Base-by-base conservation (phyloP, 176 grass and related monocot species). In the Avena insularis region DNA sequence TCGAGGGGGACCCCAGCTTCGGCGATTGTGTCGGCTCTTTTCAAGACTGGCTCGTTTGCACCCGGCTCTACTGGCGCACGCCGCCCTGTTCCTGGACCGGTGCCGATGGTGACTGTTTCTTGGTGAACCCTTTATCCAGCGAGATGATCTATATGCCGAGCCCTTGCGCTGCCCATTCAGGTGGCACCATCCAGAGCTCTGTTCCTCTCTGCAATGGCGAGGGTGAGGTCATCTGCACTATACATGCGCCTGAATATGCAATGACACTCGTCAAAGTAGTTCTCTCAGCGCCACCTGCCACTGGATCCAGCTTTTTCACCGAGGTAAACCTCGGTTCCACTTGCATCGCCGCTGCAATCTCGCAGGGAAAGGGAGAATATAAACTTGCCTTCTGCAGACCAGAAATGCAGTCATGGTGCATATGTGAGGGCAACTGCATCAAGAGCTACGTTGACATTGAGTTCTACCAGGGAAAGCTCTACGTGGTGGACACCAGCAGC, bases 381-480 rank as follows among this genome's bases (percentile, higher is more conserved):
- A 79, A 79, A 19, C 76, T 79, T 79, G 76, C 76, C 54, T 59
- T 79, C 76, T 79, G 76, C 53, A 56, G 9, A 19, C 76, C 50
- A 38, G 54, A 21, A 21, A 59, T 57, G 76, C 50, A 35, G 10
- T 79, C 76, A 3, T 79, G 76, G 76, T 79, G 76, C 33, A 14
- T 79, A 38, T 79, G 54, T 12, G 54, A 79, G 54, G 54, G 76
- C 76, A 59, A 59, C 16, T 79, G 76, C 76, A 79, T 79, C 76
- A 79, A 59, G 29, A 59, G 76, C 19, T 35, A 40, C 54, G 12
- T 56, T 59, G 76, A 79, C 33, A 56, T 79, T 79, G 76, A 56
- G 56, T 79, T 80, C 78, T 63, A 64, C 21, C 20, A 29, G 35
- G 78, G 38, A 57, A 80, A 80, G 58, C 78, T 80, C 78, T 80